Conservation (phyloP, 805 yeast genomes). For the Candida montana region DNA sequence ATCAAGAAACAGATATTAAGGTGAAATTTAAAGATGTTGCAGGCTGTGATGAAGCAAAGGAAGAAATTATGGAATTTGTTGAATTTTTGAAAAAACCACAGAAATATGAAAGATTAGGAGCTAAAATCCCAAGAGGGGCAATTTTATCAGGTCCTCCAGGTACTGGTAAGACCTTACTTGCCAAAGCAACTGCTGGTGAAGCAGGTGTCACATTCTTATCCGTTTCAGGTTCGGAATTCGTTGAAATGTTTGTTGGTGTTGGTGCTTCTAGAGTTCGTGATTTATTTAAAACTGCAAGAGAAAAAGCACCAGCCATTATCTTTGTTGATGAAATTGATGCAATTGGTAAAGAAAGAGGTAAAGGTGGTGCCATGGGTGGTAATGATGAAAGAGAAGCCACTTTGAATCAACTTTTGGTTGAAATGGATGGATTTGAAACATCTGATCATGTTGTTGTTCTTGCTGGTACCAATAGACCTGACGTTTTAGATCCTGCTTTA, state of each 20-base stretch:
- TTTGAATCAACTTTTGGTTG: conserved; percentile 84
- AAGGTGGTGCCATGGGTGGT: conserved; percentile 69
- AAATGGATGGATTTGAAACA: conserved; percentile 92
- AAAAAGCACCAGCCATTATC: conserved; percentile 84
- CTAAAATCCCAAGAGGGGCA: conserved; percentile 94
- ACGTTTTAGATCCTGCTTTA: conserved; percentile 82
- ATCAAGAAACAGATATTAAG: conserved; percentile 78
- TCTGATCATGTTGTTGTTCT: conserved; percentile 87
- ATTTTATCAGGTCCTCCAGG: conserved; percentile 94
- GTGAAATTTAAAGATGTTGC: conserved; percentile 87
- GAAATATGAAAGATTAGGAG: conserved; percentile 84
- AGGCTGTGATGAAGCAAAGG: conserved; percentile 91
- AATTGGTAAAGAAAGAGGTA: conserved; percentile 79
- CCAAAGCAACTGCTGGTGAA: conserved; percentile 95
- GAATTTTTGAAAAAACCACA: conserved; percentile 79
- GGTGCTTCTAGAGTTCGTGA: conserved; percentile 96
- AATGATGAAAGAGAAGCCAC: conserved; percentile 94
- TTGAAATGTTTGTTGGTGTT: conserved; percentile 96
- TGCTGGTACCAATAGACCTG: conserved; percentile 94
- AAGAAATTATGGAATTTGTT: conserved; percentile 94
- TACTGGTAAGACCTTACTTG: conserved; percentile 90
- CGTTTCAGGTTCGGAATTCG: conserved; percentile 91
- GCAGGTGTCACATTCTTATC: conserved; percentile 91
- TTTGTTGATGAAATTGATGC: conserved; percentile 96
- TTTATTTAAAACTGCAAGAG: conserved; percentile 82